Evolutionary conservation across 768 basidiomycete genomes (phyloP).

Genomic region (Lentinus brumalis): DNA sequence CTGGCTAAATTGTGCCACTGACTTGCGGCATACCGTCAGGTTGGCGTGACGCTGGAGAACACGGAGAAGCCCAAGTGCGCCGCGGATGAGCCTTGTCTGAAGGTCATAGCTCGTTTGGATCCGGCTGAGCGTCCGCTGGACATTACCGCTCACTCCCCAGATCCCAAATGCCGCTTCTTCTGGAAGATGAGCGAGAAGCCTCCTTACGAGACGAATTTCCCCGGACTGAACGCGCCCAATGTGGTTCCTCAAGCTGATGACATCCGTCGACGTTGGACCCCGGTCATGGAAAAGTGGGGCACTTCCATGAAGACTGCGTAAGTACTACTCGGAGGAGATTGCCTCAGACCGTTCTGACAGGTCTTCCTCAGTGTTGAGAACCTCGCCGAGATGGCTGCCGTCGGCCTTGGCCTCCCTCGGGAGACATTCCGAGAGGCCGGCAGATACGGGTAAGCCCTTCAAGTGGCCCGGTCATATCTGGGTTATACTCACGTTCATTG

Average conservation of each 20-base stretch:
- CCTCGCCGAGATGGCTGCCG: constrained; percentile 85
- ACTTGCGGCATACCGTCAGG: constrained; percentile 26
- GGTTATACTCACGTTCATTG: background rate
- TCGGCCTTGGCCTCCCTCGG: constrained; percentile 75
- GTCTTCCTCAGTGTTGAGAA: constrained; percentile 66
- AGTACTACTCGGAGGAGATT: constrained; percentile 30
- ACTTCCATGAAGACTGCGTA: constrained; percentile 85
- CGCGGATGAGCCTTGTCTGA: constrained; percentile 78
- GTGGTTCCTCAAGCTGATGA: constrained; percentile 68
- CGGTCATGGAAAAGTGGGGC: constrained; percentile 86
- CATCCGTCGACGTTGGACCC: constrained; percentile 66
- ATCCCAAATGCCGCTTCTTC: constrained; percentile 95
- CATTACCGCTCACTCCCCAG: constrained; percentile 74
- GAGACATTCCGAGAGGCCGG: constrained; percentile 80
- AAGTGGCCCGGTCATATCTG: background rate
- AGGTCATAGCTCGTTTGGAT: constrained; percentile 75
- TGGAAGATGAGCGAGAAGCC: constrained; percentile 79
- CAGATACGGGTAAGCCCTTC: constrained; percentile 70
- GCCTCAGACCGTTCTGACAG: background rate
- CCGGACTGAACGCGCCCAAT: constrained; percentile 77
- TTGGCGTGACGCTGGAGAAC: constrained; percentile 94
- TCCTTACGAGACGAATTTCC: constrained; percentile 79
- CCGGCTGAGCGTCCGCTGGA: constrained; percentile 85
- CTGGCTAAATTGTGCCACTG: background rate
- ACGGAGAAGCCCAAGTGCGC: constrained; percentile 92